Conservation (phyloP, 148 eudicot genomes). For the Salicornia ramosissima region DNA sequence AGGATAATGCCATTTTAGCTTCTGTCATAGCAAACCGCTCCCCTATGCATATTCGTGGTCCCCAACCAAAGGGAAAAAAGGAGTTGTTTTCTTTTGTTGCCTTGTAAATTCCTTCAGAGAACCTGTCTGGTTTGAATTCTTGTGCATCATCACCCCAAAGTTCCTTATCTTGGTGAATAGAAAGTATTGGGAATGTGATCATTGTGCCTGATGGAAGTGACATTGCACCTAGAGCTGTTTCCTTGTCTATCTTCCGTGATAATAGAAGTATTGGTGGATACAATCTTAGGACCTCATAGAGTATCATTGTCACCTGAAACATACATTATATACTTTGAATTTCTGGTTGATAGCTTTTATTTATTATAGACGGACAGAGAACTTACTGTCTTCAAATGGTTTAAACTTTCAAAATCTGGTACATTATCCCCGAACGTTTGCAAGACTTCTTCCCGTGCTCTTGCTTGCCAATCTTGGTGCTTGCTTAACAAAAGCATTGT, state of each 20-base stretch:
- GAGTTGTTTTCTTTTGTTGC: conserved; percentile 19
- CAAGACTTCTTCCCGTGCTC: conserved; percentile 32
- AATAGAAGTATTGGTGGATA: conserved; percentile 25
- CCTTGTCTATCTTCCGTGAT: conserved; percentile 6
- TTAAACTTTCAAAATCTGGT: conserved; percentile 27
- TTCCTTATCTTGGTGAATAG: conserved; percentile 20
- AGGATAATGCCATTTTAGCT: conserved; percentile 25
- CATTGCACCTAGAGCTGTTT: conserved; percentile 21
- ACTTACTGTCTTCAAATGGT: conserved; percentile 28
- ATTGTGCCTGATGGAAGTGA: conserved; percentile 16
- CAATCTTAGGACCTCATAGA: conserved; percentile 29
- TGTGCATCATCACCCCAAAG: conserved; percentile 25
- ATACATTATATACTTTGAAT: not conserved
- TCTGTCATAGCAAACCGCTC: conserved; percentile 23
- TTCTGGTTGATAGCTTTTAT: not conserved
- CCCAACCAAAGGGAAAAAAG: conserved; percentile 29
- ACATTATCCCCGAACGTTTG: conserved; percentile 19
- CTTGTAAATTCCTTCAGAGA: conserved; percentile 24
- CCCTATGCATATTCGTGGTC: conserved; percentile 30
- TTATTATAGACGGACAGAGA: not conserved
- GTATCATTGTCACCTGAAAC: conserved; percentile 27
- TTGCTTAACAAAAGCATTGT: conserved; percentile 27
- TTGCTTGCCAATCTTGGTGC: conserved; percentile 32
- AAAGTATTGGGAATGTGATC: conserved; percentile 1
- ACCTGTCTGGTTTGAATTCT: conserved; percentile 31